These are phyloP conservation scores for Clarkia xantiana DNA, from an alignment of 345 rosid genomes.

Conservation along the genomic window DNA sequence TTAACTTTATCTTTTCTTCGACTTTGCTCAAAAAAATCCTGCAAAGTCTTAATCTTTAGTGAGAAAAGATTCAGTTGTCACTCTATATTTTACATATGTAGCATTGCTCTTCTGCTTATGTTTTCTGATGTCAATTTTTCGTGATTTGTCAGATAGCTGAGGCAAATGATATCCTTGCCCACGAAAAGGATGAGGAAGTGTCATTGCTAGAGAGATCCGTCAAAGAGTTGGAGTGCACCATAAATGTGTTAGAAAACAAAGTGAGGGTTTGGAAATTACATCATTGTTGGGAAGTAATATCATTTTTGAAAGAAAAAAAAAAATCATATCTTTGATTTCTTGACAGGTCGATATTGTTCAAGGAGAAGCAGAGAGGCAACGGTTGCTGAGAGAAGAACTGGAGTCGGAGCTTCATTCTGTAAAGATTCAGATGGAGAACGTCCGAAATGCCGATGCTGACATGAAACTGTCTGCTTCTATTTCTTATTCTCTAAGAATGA, in stretches of 20 bases:
- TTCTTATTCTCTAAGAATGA: neutral
- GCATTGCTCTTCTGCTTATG: too few species aligned
- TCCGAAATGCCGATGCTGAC: slow-evolving; percentile 44
- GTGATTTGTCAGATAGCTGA: slow-evolving; percentile 49
- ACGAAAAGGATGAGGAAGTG: slow-evolving; percentile 80
- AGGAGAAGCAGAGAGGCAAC: slow-evolving; percentile 86
- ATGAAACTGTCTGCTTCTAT: slow-evolving; percentile 38
- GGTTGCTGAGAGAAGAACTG: slow-evolving; percentile 78
- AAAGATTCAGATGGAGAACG: slow-evolving; percentile 57
- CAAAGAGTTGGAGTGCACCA: slow-evolving; percentile 74
- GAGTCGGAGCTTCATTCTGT: slow-evolving; percentile 66
- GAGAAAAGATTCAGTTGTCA: too few species aligned
- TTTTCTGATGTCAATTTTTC: too few species aligned
- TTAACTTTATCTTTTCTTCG: slow-evolving; percentile 2
- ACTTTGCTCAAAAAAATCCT: neutral
- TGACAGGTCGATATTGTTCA: slow-evolving; percentile 73
- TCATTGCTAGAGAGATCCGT: slow-evolving; percentile 77
- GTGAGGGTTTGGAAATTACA: slow-evolving; percentile 22
- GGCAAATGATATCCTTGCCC: slow-evolving; percentile 50
- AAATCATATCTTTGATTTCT: neutral
- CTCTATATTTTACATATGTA: too few species aligned
- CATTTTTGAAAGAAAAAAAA: too few species aligned
- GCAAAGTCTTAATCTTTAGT: too few species aligned
- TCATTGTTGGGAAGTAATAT: too few species aligned
- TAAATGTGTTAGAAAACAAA: slow-evolving; percentile 73